phyloP scores from a whole-genome alignment of 2,329 filamentous ascomycete species.

The Xylaria sp. region DNA sequence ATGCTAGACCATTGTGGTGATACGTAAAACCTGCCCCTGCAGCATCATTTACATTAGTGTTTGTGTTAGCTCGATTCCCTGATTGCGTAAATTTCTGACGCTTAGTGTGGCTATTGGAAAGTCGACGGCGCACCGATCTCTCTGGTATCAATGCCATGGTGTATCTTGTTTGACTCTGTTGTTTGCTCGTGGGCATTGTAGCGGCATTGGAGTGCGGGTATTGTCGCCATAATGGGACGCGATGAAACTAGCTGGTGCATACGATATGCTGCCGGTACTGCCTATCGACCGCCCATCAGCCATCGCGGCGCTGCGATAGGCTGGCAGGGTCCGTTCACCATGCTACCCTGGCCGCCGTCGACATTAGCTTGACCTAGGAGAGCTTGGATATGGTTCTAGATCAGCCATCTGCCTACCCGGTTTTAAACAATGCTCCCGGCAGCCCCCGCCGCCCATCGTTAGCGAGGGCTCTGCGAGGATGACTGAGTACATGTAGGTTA shows the following conservation, averaged over 20 bases:
- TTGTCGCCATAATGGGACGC: constrained; percentile 21
- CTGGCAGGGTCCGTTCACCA: constrained; percentile 15
- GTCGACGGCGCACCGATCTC: neutral
- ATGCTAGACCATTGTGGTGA: constrained; percentile 3
- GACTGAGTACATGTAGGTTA: too few species aligned
- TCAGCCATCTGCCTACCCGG: constrained; percentile 21
- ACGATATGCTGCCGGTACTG: constrained; percentile 12
- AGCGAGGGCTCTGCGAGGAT: neutral
- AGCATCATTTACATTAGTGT: constrained; percentile 14
- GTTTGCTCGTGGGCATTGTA: constrained; percentile 18
- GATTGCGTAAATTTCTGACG: neutral
- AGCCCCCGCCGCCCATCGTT: constrained; percentile 3
- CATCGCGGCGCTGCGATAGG: constrained; percentile 19
- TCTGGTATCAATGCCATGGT: neutral
- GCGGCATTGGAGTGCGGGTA: constrained; percentile 15
- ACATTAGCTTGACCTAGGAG: constrained; percentile 18
- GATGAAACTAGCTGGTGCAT: constrained; percentile 21
- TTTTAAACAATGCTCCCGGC: constrained; percentile 5
- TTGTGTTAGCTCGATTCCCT: constrained; percentile 9
- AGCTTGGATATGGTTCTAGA: constrained; percentile 17
- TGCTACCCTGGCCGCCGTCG: constrained; percentile 3
- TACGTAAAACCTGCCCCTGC: constrained; percentile 12
- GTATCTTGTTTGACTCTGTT: constrained; percentile 12
- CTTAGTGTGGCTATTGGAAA: constrained; percentile 1
- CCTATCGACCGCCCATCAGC: constrained; percentile 3